Evolutionary conservation across 2,329 filamentous ascomycete genomes (phyloP).

Genomic region (Calonectria leucothoes): DNA sequence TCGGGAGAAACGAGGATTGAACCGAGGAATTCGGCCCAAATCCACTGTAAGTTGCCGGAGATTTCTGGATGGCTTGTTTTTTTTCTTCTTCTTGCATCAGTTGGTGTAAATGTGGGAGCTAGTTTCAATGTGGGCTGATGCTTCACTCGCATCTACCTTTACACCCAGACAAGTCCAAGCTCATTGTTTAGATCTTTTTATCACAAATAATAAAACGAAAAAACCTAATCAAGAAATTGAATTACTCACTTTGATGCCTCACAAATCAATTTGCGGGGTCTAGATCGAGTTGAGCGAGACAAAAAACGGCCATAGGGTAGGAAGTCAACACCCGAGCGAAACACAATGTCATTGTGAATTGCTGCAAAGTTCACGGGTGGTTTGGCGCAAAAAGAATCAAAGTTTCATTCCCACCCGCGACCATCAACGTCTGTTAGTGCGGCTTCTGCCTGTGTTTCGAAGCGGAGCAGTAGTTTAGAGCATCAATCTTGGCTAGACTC

Average conservation of each 20-base stretch:
- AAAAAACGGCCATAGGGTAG: background rate
- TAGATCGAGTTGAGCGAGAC: background rate
- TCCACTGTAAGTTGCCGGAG: background rate
- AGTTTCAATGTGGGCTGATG: background rate
- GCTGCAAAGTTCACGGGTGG: background rate
- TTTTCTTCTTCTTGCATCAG: no score
- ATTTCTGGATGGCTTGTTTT: background rate
- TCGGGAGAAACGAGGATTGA: background rate
- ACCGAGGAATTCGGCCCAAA: background rate
- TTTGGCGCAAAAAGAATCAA: background rate
- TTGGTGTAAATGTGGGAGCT: background rate
- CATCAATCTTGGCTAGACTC: background rate
- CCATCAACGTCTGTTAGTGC: background rate
- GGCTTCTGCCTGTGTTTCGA: background rate
- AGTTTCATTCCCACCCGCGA: background rate
- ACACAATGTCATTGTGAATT: background rate
- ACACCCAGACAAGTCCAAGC: no score
- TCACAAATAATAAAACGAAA: background rate
- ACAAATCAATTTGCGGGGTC: background rate
- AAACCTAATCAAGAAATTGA: background rate
- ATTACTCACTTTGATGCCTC: background rate
- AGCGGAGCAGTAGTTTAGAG: background rate
- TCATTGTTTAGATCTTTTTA: background rate
- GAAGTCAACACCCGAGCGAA: background rate
- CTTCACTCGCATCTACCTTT: background rate